Base-by-base conservation (phyloP, 441 rosid species). In the Euphorbia celastroides region DNA sequence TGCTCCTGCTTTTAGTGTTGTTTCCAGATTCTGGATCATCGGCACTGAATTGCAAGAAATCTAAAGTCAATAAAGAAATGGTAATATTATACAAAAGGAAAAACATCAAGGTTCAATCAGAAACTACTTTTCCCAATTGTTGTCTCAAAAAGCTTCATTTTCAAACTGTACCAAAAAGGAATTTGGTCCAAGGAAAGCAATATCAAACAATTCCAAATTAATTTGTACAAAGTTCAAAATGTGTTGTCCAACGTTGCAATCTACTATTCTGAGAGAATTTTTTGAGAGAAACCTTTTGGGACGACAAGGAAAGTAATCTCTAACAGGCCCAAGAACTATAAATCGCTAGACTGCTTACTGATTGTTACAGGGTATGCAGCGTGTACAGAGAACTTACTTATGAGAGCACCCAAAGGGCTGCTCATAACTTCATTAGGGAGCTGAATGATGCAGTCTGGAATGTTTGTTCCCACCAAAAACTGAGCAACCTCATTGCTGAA, bases 361-460 rank as follows among this genome's bases (percentile, higher is more conserved):
- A 66, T 9, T 3, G 38, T 3, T 9, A 34, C 44, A 38, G 12
- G 11, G 44, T 7, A 38, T 3, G 44, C 5, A 9, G 12, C 38
- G 9, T 34, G 9, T 34, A 9, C 5, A 34, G 9, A 34, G 12
- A 38, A 38, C 97, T 91, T 74, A 93, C 99, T 61, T 55, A 93
- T 67, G 26, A 93, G 84, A 64, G 89, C 82, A 54, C 99, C 96
- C 97, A 94, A 86, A 13, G 99, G 99, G 70, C 99, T 91, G 84
- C 76, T 83, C 86, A 89, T 68, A 68, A 94, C 94, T 72, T 89
- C 97, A 51, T 72, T 91, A 6, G 97, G 99, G 2, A 94, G 93
- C 73, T 85, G 79, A 72, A 94, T 77, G 76, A 94, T 88, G 74
- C 89, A 91, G 22, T 89, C 96, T 0, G 97, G 99, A 63, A 94